Percentiles rank a stretch among this genome's conserved stretches.
These are phyloP conservation scores for Rubus parviflorus DNA, from an alignment of 306 rosid genomes.

Conservation along the genomic window DNA sequence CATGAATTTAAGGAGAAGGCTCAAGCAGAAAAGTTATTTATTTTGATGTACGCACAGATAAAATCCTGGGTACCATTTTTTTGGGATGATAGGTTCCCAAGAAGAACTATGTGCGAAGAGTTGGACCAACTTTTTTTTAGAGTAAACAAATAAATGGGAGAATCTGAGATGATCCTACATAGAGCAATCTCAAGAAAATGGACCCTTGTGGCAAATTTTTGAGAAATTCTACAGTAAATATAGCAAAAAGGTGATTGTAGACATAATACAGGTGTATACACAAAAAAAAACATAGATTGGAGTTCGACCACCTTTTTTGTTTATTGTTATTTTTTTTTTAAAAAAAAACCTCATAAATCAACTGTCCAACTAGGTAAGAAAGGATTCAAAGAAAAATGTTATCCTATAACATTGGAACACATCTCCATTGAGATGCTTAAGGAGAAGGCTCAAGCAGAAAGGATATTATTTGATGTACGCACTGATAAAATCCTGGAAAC, in stretches of 20 bases:
- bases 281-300: not conserved
- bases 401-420: not conserved
- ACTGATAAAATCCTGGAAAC: not conserved
- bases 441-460: constrained; percentile 13
- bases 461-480: not conserved
- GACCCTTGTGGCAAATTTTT: not conserved
- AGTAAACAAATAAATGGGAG: not conserved
- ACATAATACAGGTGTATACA: not conserved
- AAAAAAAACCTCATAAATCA: not conserved
- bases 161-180: not conserved
- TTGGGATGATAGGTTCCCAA: not conserved
- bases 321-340: too few relatives aligned
- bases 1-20: not conserved
- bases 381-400: not conserved
- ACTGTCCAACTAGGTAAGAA: not conserved
- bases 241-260: not conserved
- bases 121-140: not conserved
- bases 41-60: not conserved
- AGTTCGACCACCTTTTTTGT: not conserved
- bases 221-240: not conserved
- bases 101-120: not conserved
- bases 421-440: not conserved
- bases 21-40: not conserved
- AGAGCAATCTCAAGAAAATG: not conserved
- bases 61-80: not conserved